Conservation (phyloP, 2,329 filamentous ascomycete genomes). For the Bisporella sp. region DNA sequence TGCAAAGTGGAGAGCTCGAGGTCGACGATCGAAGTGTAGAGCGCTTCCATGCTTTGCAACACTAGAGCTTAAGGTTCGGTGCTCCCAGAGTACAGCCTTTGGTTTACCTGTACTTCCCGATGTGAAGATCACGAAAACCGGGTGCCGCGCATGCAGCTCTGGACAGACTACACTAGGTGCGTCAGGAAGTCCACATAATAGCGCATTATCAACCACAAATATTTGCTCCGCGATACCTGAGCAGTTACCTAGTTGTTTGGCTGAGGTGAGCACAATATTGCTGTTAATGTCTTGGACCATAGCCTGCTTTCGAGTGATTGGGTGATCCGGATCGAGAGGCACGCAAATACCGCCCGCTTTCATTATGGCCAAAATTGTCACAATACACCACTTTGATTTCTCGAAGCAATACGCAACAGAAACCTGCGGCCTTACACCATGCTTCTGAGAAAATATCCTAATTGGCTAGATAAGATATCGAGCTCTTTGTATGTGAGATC, state of each 20-base stretch:
- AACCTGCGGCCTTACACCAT: slow-evolving; percentile 9
- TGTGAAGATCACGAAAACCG: too few relatives aligned
- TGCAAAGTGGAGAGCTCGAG: slow-evolving; percentile 27
- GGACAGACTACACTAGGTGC: not conserved
- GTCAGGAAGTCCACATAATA: slow-evolving; percentile 2
- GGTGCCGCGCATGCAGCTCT: not conserved
- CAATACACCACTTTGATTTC: slow-evolving; percentile 24
- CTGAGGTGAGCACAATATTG: slow-evolving; percentile 9
- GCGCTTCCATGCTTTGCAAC: too few relatives aligned
- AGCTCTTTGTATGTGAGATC: slow-evolving; percentile 18
- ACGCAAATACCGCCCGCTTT: slow-evolving; percentile 25
- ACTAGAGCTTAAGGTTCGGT: too few relatives aligned
- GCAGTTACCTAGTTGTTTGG: slow-evolving; percentile 1
- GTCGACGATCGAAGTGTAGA: too few relatives aligned
- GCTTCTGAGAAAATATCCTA: slow-evolving; percentile 16
- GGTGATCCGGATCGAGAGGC: slow-evolving; percentile 25
- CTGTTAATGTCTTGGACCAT: slow-evolving; percentile 8
- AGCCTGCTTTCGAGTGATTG: slow-evolving; percentile 16
- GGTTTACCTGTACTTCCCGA: too few relatives aligned
- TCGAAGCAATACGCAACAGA: slow-evolving; percentile 26
- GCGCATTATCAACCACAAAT: not conserved
- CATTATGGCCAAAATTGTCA: slow-evolving; percentile 25
- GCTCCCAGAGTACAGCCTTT: too few relatives aligned
- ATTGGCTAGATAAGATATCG: slow-evolving; percentile 13
- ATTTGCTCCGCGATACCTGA: not conserved